Conservation (phyloP, 2,329 filamentous ascomycete genomes). For the Dothistroma pini region DNA sequence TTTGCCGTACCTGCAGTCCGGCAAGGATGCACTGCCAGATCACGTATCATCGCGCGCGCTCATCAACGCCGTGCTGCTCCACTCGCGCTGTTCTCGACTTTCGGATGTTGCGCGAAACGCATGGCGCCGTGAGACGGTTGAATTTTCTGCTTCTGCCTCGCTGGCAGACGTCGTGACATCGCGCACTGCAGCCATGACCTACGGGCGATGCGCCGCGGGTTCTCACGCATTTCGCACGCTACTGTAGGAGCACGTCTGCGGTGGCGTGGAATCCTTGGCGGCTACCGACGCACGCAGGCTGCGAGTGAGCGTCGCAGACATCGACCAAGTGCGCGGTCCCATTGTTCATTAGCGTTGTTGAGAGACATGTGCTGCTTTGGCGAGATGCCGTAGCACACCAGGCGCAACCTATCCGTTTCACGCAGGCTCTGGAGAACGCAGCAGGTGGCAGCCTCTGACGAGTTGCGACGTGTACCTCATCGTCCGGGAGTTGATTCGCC, state of each 20-base stretch:
- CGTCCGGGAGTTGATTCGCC: background rate
- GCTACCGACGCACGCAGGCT: background rate
- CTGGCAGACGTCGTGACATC: background rate
- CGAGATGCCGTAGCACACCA: background rate
- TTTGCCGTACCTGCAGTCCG: conserved; percentile 8
- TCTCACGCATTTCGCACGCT: background rate
- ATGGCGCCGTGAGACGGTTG: background rate
- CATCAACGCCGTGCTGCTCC: background rate
- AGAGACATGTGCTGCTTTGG: background rate
- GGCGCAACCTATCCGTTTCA: conserved; percentile 1
- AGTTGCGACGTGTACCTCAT: background rate
- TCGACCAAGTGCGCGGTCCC: background rate
- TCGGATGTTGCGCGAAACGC: background rate
- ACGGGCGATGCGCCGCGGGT: background rate
- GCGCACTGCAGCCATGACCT: background rate
- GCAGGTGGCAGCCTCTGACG: background rate
- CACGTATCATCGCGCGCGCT: background rate
- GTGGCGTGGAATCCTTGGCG: conserved; percentile 1
- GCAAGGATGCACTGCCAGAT: conserved; percentile 1
- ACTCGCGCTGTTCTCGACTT: background rate
- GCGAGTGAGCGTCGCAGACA: background rate
- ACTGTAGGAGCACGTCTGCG: background rate
- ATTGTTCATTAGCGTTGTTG: conserved; percentile 1
- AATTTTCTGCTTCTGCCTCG: background rate
- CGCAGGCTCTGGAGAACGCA: background rate